Conservation (phyloP, 139 green algal genomes). For the Closterium sp. region DNA sequence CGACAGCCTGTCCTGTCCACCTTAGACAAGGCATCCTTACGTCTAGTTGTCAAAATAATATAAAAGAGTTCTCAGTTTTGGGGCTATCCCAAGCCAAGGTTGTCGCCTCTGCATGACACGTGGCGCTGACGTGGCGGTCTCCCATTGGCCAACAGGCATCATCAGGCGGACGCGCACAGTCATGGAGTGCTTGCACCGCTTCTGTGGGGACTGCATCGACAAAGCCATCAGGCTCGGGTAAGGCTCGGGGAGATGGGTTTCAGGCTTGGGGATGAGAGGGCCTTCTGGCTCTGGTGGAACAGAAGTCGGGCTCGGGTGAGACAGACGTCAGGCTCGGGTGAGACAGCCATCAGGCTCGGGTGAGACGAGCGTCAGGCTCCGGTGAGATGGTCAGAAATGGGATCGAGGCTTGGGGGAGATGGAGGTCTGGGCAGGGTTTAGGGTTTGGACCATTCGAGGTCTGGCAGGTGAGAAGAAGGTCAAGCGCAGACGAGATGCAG, state of each 20-base stretch:
- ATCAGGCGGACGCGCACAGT: slow-evolving; percentile 52
- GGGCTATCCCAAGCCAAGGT: no score
- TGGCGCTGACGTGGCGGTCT: background rate
- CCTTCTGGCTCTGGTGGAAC: background rate
- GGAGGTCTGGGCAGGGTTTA: no score
- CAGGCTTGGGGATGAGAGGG: background rate
- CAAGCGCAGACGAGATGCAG: no score
- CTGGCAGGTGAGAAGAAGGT: no score
- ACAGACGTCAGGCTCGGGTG: background rate
- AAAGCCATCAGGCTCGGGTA: slow-evolving; percentile 53
- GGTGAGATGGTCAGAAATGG: background rate
- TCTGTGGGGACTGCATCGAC: slow-evolving; percentile 52
- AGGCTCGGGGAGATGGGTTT: background rate
- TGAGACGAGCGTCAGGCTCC: background rate
- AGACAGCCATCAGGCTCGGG: background rate
- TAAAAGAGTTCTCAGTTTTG: no score
- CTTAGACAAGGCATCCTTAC: no score
- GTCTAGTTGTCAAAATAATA: no score
- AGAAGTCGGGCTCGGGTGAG: background rate
- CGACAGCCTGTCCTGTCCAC: no score
- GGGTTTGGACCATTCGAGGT: no score
- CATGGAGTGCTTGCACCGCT: slow-evolving; percentile 54
- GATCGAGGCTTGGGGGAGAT: background rate
- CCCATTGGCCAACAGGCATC: slow-evolving; percentile 15
- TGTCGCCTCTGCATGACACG: background rate